These are phyloP conservation scores for Globisporangium paddicum DNA, from an alignment of 352 stramenopile species.

Conservation along the genomic window DNA sequence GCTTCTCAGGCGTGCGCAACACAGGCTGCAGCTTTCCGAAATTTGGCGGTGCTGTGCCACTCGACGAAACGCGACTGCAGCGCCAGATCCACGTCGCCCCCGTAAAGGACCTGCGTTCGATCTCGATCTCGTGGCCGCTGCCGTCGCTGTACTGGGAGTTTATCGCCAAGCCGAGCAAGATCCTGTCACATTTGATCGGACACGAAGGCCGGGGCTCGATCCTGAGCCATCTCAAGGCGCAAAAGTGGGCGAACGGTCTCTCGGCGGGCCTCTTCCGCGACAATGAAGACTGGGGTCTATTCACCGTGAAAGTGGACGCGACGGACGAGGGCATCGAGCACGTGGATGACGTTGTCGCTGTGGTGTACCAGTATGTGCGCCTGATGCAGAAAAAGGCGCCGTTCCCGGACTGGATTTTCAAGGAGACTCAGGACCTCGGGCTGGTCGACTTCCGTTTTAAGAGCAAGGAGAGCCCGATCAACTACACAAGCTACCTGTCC, in stretches of 20 bases:
- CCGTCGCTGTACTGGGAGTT: slow-evolving; percentile 45
- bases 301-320: slow-evolving; percentile 64
- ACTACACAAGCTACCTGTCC: slow-evolving; percentile 62
- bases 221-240: slow-evolving; percentile 88
- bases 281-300: slow-evolving; percentile 66
- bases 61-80: slow-evolving; percentile 40
- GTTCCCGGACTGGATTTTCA: slow-evolving; percentile 50
- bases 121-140: slow-evolving; percentile 71
- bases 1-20: slow-evolving; percentile 87
- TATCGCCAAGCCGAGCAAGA: slow-evolving; percentile 71
- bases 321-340: slow-evolving; percentile 62
- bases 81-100: slow-evolving; percentile 47
- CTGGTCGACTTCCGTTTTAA: slow-evolving; percentile 69
- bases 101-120: slow-evolving; percentile 66
- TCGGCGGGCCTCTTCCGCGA: slow-evolving; percentile 57
- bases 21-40: slow-evolving; percentile 39
- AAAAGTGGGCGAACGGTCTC: slow-evolving; percentile 72
- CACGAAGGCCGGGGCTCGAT: slow-evolving; percentile 93
- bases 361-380: slow-evolving; percentile 66
- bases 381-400: slow-evolving; percentile 30
- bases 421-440: slow-evolving; percentile 54
- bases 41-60: slow-evolving; percentile 44
- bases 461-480: slow-evolving; percentile 72
- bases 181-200: slow-evolving; percentile 91
- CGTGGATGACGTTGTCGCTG: slow-evolving; percentile 52